phyloP scores from a whole-genome alignment of 2,329 filamentous ascomycete species.

The Ophiostoma australiae region DNA sequence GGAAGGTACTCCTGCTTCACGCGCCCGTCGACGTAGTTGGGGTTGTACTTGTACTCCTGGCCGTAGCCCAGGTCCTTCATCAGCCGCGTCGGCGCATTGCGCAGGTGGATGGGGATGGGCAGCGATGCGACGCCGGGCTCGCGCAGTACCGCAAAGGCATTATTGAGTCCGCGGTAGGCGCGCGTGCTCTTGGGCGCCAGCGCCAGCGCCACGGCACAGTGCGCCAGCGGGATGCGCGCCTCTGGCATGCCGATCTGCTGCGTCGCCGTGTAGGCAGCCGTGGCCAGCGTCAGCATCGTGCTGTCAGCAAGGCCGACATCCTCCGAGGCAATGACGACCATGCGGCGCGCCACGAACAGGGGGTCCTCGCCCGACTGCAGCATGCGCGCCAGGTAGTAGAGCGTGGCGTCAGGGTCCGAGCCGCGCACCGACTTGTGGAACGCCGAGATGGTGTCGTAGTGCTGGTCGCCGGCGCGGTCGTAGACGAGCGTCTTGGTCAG shows the following conservation, averaged over 20 bases:
- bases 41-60: constrained; percentile 93
- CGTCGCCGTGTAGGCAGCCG: constrained; percentile 76
- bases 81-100: constrained; percentile 85
- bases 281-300: constrained; percentile 74
- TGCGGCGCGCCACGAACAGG: constrained; percentile 82
- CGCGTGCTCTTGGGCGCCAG: constrained; percentile 81
- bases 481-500: constrained; percentile 93
- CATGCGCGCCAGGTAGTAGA: constrained; percentile 96
- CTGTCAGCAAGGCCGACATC: constrained; percentile 90
- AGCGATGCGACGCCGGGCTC: constrained; percentile 79
- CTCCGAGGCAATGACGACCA: constrained; percentile 92
- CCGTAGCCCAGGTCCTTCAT: constrained; percentile 94
- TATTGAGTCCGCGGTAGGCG: constrained; percentile 76
- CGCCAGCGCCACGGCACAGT: constrained; percentile 75
- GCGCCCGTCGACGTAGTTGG: constrained; percentile 74
- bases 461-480: constrained; percentile 89
- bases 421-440: constrained; percentile 95
- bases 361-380: constrained; percentile 91
- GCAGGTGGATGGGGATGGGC: constrained; percentile 78
- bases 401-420: constrained; percentile 74
- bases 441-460: constrained; percentile 95
- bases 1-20: constrained; percentile 92
- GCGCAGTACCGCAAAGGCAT: constrained; percentile 69
- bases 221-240: constrained; percentile 84
- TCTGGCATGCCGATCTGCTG: constrained; percentile 96